A percentile compares a stretch with the other conserved stretches of the same genome.
These are phyloP conservation scores for Filobasidium uniguttulatum DNA, from an alignment of 1,284 basidiomycete species.

Conservation along the genomic window DNA sequence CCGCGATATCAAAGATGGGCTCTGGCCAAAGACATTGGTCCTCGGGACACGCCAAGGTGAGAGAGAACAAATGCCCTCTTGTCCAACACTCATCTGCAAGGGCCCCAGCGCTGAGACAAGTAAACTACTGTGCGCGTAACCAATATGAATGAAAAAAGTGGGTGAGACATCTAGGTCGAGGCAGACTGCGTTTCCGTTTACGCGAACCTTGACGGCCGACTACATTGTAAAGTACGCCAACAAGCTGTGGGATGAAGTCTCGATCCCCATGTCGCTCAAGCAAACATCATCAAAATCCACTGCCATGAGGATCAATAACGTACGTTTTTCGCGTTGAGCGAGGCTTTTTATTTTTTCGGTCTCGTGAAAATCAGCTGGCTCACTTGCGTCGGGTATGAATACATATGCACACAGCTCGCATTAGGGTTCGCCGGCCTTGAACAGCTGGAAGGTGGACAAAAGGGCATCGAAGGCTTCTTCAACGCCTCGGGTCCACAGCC, in stretches of 20 bases:
- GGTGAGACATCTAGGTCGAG: slow-evolving; percentile 55
- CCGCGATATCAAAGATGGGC: slow-evolving; percentile 51
- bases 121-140: not conserved
- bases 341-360: no score
- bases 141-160: slow-evolving; percentile 38
- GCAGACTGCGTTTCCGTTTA: slow-evolving; percentile 71
- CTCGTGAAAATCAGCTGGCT: no score
- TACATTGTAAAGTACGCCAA: slow-evolving; percentile 62
- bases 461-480: slow-evolving; percentile 76
- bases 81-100: slow-evolving; percentile 3
- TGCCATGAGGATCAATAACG: slow-evolving; percentile 53
- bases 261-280: slow-evolving; percentile 40
- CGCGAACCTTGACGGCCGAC: slow-evolving; percentile 56
- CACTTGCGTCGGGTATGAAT: no score
- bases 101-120: not conserved
- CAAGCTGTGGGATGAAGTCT: slow-evolving; percentile 75
- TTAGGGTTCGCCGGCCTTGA: slow-evolving; percentile 76
- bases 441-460: slow-evolving; percentile 63
- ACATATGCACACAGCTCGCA: slow-evolving; percentile 45
- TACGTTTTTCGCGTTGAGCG: slow-evolving; percentile 20
- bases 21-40: slow-evolving; percentile 89
- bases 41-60: slow-evolving; percentile 58
- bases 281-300: slow-evolving; percentile 21
- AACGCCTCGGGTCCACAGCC: not conserved
- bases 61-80: slow-evolving; percentile 7